phyloP scores from a whole-genome alignment of 345 rosid species.

The Cardiospermum halicacabum region DNA sequence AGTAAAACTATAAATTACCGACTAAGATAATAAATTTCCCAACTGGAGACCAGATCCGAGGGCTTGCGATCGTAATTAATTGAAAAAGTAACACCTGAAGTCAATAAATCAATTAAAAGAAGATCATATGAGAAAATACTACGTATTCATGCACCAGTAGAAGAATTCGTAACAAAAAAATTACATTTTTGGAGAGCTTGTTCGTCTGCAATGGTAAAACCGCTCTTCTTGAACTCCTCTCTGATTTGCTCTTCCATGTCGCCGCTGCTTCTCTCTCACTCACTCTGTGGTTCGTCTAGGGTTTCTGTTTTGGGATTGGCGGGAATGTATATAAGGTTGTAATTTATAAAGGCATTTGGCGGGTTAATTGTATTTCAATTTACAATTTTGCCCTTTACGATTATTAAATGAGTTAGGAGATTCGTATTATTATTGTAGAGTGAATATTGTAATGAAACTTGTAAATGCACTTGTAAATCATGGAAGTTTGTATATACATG shows the following conservation, averaged over 20 bases:
- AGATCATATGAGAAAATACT: conserved; percentile 11
- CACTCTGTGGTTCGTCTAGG: conserved; percentile 24
- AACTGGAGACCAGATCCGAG: conserved; percentile 79
- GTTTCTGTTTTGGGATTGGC: conserved; percentile 47
- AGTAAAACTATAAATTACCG: conserved; percentile 35
- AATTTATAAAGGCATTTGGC: background rate
- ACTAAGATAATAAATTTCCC: conserved; percentile 88
- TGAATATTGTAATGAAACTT: no score
- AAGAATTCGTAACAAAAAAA: background rate
- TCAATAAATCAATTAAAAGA: background rate
- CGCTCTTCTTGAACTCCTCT: conserved; percentile 54
- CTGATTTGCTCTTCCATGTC: conserved; percentile 71
- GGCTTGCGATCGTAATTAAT: conserved; percentile 65
- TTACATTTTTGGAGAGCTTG: conserved; percentile 69
- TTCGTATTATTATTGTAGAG: no score
- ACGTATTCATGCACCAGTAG: background rate
- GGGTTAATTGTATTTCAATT: background rate
- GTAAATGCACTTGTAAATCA: no score
- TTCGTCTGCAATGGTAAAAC: conserved; percentile 55
- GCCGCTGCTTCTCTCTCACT: conserved; percentile 7
- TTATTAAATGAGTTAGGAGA: background rate
- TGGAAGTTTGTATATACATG: no score
- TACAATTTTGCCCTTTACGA: background rate
- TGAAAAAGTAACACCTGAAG: conserved; percentile 68
- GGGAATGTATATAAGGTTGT: conserved; percentile 39